Percentiles rank a stretch among this genome's conserved stretches.
Conservation (phyloP, 805 yeast species). For the Komagataella populi region DNA sequence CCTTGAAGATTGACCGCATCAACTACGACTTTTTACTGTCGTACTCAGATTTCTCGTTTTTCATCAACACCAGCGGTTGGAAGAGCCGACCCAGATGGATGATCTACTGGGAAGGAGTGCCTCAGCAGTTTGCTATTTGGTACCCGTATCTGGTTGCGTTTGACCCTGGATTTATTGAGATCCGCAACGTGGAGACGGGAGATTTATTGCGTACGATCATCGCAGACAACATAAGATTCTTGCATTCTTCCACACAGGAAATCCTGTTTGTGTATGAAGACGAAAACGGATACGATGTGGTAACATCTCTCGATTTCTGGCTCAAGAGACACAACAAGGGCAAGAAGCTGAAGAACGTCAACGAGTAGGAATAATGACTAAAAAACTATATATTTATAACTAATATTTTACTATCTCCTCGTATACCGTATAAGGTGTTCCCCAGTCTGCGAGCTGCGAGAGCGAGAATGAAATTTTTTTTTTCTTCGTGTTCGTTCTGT, state of each 20-base stretch:
- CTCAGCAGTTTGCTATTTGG: conserved; percentile 84
- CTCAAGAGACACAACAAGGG: conserved; percentile 15
- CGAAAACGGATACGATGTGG: conserved; percentile 82
- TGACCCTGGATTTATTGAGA: conserved; percentile 82
- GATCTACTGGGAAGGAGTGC: conserved; percentile 93
- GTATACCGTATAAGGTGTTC: neutral
- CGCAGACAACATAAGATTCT: conserved; percentile 82
- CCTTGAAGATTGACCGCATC: conserved; percentile 82
- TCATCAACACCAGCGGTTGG: conserved; percentile 94
- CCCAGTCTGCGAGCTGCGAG: neutral
- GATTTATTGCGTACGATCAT: conserved; percentile 77
- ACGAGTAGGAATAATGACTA: conserved; percentile 8
- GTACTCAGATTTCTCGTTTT: conserved; percentile 88
- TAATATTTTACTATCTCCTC: neutral
- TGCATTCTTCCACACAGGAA: conserved; percentile 87
- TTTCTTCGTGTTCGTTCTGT: neutral
- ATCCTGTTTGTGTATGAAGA: conserved; percentile 87
- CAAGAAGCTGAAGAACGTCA: conserved; percentile 8
- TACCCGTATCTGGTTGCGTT: conserved; percentile 89
- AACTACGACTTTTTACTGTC: conserved; percentile 80
- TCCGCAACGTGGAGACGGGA: conserved; percentile 80
- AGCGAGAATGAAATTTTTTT: neutral
- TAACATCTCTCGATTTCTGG: conserved; percentile 89
- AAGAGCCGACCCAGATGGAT: conserved; percentile 88
- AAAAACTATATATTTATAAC: conserved; percentile 5